These are phyloP conservation scores for Linnemannia exigua DNA, from an alignment of 192 early-diverging fungal genomes.

Conservation along the genomic window DNA sequence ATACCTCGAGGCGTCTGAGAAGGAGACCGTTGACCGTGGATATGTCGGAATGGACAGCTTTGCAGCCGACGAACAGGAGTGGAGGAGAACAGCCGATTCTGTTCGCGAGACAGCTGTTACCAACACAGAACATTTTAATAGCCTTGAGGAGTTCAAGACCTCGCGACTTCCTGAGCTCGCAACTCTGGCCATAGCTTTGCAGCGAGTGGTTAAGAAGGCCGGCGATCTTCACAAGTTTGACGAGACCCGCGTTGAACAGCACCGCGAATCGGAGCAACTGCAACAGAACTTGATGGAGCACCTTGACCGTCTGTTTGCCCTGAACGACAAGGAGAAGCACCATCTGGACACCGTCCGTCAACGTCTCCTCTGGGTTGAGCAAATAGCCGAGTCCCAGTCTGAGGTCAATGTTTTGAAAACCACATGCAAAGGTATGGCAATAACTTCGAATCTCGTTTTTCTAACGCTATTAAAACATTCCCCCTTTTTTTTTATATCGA, in stretches of 20 bases:
- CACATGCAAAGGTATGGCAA: conserved; percentile 24
- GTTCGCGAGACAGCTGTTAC: conserved; percentile 20
- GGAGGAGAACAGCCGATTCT: conserved; percentile 14
- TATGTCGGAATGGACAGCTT: conserved; percentile 10
- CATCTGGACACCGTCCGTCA: conserved; percentile 28
- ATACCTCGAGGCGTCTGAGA: conserved; percentile 28
- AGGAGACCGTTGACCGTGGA: conserved; percentile 14
- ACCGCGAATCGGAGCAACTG: not conserved
- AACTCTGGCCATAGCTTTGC: conserved; percentile 4
- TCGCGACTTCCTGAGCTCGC: conserved; percentile 16
- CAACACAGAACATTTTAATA: conserved; percentile 19
- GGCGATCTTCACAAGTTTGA: conserved; percentile 31
- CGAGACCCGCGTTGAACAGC: conserved; percentile 13
- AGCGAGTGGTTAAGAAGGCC: conserved; percentile 14
- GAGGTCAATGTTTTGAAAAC: conserved; percentile 20
- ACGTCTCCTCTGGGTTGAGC: conserved; percentile 36
- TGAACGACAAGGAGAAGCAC: conserved; percentile 31
- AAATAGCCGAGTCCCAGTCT: conserved; percentile 13
- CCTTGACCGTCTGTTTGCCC: conserved; percentile 2
- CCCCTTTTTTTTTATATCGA: not conserved
- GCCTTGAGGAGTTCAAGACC: conserved; percentile 31
- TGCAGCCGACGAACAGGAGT: conserved; percentile 16
- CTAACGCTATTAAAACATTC: not conserved
- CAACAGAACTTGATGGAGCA: conserved; percentile 19
- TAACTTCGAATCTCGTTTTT: too few species aligned